Conservation (phyloP, 75 land plant genomes). For the Pinus taeda region DNA sequence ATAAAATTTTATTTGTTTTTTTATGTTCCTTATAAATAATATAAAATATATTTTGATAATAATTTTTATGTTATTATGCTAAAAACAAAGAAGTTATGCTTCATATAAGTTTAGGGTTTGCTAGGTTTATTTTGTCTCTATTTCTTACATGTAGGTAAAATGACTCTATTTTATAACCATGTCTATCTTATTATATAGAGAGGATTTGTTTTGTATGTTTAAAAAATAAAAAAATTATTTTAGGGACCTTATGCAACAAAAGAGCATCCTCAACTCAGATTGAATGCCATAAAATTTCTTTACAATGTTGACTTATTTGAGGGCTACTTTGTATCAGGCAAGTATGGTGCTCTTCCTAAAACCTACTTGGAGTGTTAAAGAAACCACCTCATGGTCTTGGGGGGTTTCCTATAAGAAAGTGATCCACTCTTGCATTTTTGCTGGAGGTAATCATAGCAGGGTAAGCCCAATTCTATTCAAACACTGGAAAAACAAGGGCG, state of each 20-base stretch:
- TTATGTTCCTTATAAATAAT: too few relatives aligned
- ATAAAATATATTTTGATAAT: too few relatives aligned
- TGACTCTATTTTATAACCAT: too few relatives aligned
- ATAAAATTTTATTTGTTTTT: too few relatives aligned
- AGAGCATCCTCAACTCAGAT: conserved; percentile 29
- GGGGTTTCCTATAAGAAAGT: conserved; percentile 34
- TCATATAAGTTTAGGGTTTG: too few relatives aligned
- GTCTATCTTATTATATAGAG: too few relatives aligned
- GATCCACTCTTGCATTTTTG: conserved; percentile 75
- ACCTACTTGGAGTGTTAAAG: conserved; percentile 32
- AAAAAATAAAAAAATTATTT: neutral
- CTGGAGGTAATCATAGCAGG: conserved; percentile 74
- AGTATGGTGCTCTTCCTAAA: conserved; percentile 73
- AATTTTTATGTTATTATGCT: too few relatives aligned
- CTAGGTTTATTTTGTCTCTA: too few relatives aligned
- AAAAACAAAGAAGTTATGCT: too few relatives aligned
- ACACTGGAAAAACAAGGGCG: conserved; percentile 71
- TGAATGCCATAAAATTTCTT: conserved; percentile 50
- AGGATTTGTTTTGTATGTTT: too few relatives aligned
- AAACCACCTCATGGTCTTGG: conserved; percentile 54
- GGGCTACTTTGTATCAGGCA: conserved; percentile 43
- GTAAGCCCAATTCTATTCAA: conserved; percentile 60
- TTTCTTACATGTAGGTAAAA: too few relatives aligned
- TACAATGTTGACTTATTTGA: conserved; percentile 70
- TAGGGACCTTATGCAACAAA: conserved; percentile 67